Percentiles rank a stretch among this genome's conserved stretches.
Evolutionary conservation across 2,329 filamentous ascomycete genomes (phyloP).

Genomic region (Acrodontium crateriforme): DNA sequence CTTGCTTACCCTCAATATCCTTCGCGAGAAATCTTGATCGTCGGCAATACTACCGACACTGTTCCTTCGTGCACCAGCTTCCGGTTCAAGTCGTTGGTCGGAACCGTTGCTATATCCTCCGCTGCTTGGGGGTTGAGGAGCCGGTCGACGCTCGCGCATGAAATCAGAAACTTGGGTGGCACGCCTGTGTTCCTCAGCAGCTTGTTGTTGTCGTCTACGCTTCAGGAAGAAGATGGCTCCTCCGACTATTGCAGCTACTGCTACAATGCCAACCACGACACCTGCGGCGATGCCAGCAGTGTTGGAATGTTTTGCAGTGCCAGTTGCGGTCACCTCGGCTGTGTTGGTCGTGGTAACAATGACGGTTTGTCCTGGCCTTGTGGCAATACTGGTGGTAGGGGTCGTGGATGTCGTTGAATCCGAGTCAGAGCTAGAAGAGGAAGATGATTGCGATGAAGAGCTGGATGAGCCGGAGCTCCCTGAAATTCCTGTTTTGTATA

Average conservation of each 20-base stretch:
- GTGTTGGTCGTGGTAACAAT: constrained; percentile 18
- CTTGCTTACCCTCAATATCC: constrained; percentile 74
- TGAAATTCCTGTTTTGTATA: constrained; percentile 37
- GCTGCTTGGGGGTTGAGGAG: constrained; percentile 39
- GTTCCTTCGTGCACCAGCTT: constrained; percentile 29
- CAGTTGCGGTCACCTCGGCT: constrained; percentile 23
- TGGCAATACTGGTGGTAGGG: constrained; percentile 16
- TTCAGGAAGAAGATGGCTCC: constrained; percentile 63
- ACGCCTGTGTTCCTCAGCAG: constrained; percentile 73
- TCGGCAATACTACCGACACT: constrained; percentile 95
- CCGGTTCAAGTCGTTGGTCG: constrained; percentile 75
- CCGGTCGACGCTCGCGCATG: constrained; percentile 15
- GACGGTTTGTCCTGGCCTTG: constrained; percentile 21
- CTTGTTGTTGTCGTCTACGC: constrained; percentile 58
- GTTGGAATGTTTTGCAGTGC: constrained; percentile 36
- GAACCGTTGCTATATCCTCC: constrained; percentile 57
- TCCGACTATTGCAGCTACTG: constrained; percentile 49
- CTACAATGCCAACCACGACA: constrained; percentile 72
- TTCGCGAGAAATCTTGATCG: constrained; percentile 90
- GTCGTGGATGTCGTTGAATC: constrained; percentile 7
- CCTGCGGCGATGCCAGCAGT: constrained; percentile 78
- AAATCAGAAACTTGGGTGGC: constrained; percentile 69
- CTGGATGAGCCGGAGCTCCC: constrained; percentile 5
- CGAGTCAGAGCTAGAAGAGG: constrained; percentile 10
- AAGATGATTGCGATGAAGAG: constrained; percentile 8